A percentile compares a stretch with the other conserved stretches of the same genome.
Evolutionary conservation across 2,329 filamentous ascomycete genomes (phyloP).

Genomic region (Teratosphaeria zuluensis): DNA sequence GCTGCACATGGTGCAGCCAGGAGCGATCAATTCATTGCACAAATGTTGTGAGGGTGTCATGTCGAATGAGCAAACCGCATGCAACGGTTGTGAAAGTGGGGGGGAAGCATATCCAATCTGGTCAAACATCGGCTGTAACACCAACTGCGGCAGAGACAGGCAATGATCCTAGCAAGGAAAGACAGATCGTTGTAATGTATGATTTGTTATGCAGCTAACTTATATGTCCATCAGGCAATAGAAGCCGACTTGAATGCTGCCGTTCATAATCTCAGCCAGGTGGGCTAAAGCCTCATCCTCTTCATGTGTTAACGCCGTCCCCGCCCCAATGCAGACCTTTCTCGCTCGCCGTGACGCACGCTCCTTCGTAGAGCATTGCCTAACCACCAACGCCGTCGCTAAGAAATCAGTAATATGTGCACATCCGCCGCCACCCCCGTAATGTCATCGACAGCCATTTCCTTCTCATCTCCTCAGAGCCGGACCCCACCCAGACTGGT

Average conservation of each 20-base stretch:
- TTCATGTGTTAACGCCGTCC: background rate
- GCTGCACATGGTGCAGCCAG: too few relatives aligned
- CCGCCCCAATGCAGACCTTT: background rate
- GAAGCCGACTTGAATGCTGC: background rate
- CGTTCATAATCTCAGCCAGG: background rate
- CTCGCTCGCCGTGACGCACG: background rate
- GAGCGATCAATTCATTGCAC: too few relatives aligned
- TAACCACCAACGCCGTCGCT: conserved; percentile 17
- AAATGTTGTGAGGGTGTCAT: too few relatives aligned
- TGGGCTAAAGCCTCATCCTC: background rate
- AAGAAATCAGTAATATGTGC: conserved; percentile 4
- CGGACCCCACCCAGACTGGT: background rate
- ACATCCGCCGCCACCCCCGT: background rate
- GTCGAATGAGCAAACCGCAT: too few relatives aligned
- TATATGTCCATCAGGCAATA: background rate
- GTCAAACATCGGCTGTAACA: background rate
- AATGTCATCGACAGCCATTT: background rate
- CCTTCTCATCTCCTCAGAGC: background rate
- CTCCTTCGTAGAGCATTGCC: background rate
- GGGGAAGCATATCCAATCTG: too few relatives aligned
- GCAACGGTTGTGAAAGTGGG: too few relatives aligned
- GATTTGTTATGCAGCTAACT: background rate
- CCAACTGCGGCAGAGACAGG: background rate
- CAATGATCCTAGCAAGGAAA: background rate
- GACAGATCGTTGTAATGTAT: background rate